Conservation (phyloP, 805 yeast genomes). For the Blastobotrys robertii region DNA sequence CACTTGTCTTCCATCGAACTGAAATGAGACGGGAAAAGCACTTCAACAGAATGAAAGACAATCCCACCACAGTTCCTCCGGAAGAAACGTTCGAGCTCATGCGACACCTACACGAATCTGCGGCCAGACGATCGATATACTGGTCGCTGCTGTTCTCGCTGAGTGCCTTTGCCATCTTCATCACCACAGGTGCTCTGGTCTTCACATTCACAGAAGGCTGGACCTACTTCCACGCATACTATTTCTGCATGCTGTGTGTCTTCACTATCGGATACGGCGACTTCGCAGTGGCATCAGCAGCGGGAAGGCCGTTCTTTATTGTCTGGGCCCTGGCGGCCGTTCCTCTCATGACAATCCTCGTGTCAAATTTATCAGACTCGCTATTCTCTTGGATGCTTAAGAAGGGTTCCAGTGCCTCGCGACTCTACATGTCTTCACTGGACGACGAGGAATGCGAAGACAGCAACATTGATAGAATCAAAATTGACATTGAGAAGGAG, state of each 20-base stretch:
- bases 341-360: conserved; percentile 76
- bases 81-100: conserved; percentile 45
- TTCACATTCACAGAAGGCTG: conserved; percentile 56
- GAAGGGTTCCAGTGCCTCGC: no score
- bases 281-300: conserved; percentile 48
- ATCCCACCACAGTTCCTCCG: conserved; percentile 7
- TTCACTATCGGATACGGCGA: conserved; percentile 84
- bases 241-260: conserved; percentile 66
- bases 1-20: conserved; percentile 54
- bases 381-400: conserved; percentile 8
- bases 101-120: conserved; percentile 39
- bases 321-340: conserved; percentile 77
- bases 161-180: conserved; percentile 40
- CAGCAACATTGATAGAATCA: no score
- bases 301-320: conserved; percentile 66
- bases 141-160: conserved; percentile 32
- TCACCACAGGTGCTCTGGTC: conserved; percentile 65
- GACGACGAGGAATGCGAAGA: no score
- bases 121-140: conserved; percentile 15
- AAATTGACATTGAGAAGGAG: no score
- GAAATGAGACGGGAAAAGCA: conserved; percentile 39
- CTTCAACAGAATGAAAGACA: conserved; percentile 5
- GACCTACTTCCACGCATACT: conserved; percentile 62
- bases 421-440: no score
- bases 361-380: conserved; percentile 63